These are phyloP conservation scores for Penicillium sp. DNA, from an alignment of 2,329 filamentous ascomycete genomes.

Conservation along the genomic window DNA sequence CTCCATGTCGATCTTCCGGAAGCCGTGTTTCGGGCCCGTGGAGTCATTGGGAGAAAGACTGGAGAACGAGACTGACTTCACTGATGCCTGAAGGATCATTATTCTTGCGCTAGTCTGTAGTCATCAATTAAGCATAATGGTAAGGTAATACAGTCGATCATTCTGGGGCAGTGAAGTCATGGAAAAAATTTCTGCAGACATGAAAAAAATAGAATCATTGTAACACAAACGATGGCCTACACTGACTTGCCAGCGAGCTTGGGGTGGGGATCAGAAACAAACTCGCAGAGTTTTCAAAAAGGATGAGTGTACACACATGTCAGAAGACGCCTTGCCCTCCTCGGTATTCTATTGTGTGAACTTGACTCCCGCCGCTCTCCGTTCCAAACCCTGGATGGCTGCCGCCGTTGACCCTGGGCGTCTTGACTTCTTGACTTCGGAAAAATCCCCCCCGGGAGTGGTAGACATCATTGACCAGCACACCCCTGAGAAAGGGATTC, in stretches of 20 bases:
- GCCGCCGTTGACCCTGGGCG: not conserved
- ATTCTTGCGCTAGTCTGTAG: not conserved
- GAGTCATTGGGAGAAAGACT: not conserved
- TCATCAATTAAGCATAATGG: not conserved
- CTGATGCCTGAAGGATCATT: not conserved
- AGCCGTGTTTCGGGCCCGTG: conserved; percentile 9
- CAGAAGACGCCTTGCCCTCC: not conserved
- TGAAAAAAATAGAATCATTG: not conserved
- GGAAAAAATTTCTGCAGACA: not conserved
- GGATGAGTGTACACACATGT: conserved; percentile 1
- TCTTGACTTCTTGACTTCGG: not conserved
- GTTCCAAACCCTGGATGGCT: not conserved
- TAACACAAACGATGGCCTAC: not conserved
- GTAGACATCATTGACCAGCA: not conserved
- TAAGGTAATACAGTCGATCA: not conserved
- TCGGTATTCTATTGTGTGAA: not conserved
- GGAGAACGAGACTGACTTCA: not conserved
- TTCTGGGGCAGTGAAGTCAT: not conserved
- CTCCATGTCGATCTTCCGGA: conserved; percentile 19
- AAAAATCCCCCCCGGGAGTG: not conserved
- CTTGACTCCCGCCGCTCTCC: conserved; percentile 9
- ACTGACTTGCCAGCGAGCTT: not conserved
- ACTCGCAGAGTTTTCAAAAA: not conserved
- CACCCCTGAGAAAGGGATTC: not conserved
- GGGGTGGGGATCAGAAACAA: not conserved